Conservation (phyloP, 2,329 filamentous ascomycete genomes). For the Moelleriella libera region DNA sequence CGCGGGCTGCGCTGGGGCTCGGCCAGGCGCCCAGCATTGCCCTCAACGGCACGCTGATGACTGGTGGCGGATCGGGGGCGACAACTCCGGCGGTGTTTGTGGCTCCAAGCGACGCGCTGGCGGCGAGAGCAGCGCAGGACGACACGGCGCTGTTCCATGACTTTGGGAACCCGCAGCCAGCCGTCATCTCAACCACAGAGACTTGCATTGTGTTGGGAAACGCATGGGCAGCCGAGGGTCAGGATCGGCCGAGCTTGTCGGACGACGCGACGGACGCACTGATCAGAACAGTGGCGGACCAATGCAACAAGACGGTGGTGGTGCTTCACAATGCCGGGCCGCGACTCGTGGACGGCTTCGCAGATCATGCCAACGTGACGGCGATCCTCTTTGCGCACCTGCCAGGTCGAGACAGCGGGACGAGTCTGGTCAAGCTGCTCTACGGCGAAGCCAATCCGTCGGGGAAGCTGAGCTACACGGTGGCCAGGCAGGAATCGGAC, state of each 20-base stretch:
- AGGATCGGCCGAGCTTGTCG: constrained; percentile 42
- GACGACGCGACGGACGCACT: constrained; percentile 52
- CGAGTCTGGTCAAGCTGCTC: constrained; percentile 37
- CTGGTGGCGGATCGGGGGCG: constrained; percentile 33
- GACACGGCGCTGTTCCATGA: constrained; percentile 46
- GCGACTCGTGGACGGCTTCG: constrained; percentile 44
- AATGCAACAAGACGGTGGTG: constrained; percentile 50
- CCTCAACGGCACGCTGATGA: constrained; percentile 26
- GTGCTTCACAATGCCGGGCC: constrained; percentile 51
- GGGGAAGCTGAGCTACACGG: constrained; percentile 46
- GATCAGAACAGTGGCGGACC: constrained; percentile 39
- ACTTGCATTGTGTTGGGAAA: constrained; percentile 54
- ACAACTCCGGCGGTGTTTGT: constrained; percentile 31
- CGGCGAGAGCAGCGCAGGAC: constrained; percentile 36
- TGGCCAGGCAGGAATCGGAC: constrained; percentile 40
- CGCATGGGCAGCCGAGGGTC: constrained; percentile 56
- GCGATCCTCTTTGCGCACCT: constrained; percentile 50
- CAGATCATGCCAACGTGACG: constrained; percentile 50
- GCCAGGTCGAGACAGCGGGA: constrained; percentile 48
- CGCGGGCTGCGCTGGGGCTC: constrained; percentile 11
- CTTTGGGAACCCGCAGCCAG: constrained; percentile 31
- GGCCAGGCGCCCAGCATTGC: constrained; percentile 9
- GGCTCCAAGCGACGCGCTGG: constrained; percentile 41
- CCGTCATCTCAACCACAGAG: constrained; percentile 36
- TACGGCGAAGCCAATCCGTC: constrained; percentile 43